Evolutionary conservation across 1,284 basidiomycete genomes (phyloP).

Genomic region (Ceratobasidium sp.): DNA sequence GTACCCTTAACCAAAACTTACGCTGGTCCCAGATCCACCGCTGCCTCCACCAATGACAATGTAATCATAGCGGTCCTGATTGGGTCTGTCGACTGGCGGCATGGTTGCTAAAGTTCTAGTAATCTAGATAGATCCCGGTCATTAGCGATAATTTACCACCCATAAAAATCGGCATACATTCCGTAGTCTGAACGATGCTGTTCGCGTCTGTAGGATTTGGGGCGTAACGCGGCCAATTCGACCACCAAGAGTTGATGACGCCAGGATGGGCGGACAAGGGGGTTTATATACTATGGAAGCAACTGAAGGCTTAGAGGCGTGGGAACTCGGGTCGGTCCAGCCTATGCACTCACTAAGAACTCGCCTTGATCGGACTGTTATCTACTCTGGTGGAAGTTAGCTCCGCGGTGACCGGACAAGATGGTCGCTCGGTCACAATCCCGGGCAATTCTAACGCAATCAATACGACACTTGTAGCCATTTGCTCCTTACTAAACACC

Average conservation of each 20-base stretch:
- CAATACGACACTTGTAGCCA: constrained; percentile 11
- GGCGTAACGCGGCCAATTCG: constrained; percentile 17
- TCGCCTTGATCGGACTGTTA: neutral
- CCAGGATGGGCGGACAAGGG: constrained; percentile 26
- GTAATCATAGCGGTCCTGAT: constrained; percentile 72
- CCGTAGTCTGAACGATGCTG: constrained; percentile 12
- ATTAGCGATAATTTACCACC: neutral
- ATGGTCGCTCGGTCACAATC: constrained; percentile 17
- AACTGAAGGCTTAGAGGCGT: constrained; percentile 19
- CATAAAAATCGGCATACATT: constrained; percentile 11
- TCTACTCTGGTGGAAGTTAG: neutral
- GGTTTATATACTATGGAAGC: constrained; percentile 9
- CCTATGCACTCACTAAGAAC: too few relatives aligned
- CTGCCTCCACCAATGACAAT: constrained; percentile 84
- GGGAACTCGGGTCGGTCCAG: constrained; percentile 8
- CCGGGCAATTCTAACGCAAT: neutral
- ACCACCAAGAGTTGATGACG: constrained; percentile 31
- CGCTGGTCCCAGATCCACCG: constrained; percentile 78
- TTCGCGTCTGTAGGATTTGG: constrained; percentile 7
- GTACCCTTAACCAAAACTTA: constrained; percentile 51
- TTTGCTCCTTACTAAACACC: neutral
- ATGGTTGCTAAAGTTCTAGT: constrained; percentile 54
- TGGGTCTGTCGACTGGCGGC: constrained; percentile 72
- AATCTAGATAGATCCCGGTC: constrained; percentile 35
- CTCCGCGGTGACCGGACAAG: constrained; percentile 14